A percentile compares a stretch with the other conserved stretches of the same genome.
Conservation (phyloP, 805 yeast genomes). For the Cyberlindnera xylosilytica region DNA sequence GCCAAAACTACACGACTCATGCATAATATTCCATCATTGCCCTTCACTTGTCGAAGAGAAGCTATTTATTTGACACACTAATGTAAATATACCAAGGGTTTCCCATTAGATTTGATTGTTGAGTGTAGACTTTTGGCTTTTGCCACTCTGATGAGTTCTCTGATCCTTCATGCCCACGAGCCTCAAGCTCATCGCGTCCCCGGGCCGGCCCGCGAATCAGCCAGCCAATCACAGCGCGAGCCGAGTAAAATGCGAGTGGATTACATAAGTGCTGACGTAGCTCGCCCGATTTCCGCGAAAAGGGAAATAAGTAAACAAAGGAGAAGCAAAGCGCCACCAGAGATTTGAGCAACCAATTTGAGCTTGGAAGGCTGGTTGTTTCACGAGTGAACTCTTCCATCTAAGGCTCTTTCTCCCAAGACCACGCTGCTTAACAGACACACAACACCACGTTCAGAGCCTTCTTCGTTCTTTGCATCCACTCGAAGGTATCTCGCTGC, state of each 20-base stretch:
- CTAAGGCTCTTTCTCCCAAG: too few species aligned
- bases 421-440: too few species aligned
- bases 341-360: not conserved
- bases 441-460: too few species aligned
- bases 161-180: not conserved
- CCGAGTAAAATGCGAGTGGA: too few species aligned
- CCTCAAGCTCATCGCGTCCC: not conserved
- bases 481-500: too few species aligned
- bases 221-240: not conserved
- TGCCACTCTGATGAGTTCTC: too few species aligned
- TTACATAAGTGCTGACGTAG: not conserved
- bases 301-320: not conserved
- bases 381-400: not conserved
- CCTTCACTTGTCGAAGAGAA: too few species aligned
- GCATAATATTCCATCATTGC: too few species aligned
- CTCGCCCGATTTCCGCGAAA: not conserved
- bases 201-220: not conserved
- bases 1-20: not conserved
- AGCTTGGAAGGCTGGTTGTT: not conserved
- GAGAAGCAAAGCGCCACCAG: not conserved
- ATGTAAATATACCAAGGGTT: constrained; percentile 1
- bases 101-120: not conserved
- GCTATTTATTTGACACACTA: not conserved
- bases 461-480: too few species aligned
- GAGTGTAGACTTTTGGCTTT: too few species aligned